A percentile compares a stretch with the other conserved stretches of the same genome.
Evolutionary conservation across 179 eudicot genomes (phyloP).

Genomic region (Silene coronaria): DNA sequence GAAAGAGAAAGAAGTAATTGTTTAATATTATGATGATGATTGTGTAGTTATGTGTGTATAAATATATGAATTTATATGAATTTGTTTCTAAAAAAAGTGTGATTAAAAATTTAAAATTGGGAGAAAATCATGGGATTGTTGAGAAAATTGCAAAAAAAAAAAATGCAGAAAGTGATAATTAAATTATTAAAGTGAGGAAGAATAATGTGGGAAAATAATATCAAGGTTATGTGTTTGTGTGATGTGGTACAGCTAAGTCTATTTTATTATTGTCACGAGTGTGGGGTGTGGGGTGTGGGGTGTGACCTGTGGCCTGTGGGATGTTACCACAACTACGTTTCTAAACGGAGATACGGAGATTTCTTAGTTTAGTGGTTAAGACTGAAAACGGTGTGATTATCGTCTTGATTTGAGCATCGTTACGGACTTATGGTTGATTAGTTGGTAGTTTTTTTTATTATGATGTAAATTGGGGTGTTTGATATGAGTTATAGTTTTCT

Average conservation of each 20-base stretch:
- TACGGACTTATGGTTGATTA: too few relatives aligned
- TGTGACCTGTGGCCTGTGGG: background rate
- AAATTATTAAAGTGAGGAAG: background rate
- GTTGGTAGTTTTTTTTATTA: too few relatives aligned
- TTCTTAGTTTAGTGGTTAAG: too few relatives aligned
- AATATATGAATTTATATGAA: background rate
- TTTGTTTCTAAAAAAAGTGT: background rate
- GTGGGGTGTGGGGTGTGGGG: background rate
- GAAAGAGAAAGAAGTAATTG: background rate
- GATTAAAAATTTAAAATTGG: background rate
- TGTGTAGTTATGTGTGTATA: background rate
- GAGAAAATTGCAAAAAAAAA: background rate
- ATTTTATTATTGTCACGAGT: background rate
- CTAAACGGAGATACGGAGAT: too few relatives aligned
- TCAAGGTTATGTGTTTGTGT: background rate
- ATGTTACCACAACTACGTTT: background rate
- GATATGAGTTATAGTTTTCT: too few relatives aligned
- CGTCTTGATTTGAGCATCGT: too few relatives aligned
- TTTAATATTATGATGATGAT: background rate
- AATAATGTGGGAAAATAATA: background rate
- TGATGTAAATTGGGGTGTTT: too few relatives aligned
- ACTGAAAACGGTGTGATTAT: too few relatives aligned
- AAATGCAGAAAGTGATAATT: background rate
- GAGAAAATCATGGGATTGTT: background rate
- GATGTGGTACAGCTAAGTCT: background rate